Conservation (phyloP, 2,329 filamentous ascomycete species). For the Didymella arachidicola region DNA sequence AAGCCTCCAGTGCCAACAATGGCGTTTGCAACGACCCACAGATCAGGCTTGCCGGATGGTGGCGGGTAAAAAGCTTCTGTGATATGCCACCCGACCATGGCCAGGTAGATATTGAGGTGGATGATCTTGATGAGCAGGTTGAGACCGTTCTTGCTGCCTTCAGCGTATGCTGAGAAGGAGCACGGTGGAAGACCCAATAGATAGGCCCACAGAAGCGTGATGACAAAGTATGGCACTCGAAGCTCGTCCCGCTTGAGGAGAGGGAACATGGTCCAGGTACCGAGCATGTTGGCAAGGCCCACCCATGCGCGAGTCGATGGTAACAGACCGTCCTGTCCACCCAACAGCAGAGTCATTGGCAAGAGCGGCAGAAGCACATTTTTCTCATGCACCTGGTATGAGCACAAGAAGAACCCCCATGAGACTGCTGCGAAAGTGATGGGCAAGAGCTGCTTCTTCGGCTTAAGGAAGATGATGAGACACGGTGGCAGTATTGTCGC, state of each 20-base stretch:
- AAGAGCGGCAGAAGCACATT: constrained; percentile 90
- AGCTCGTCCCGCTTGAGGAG: constrained; percentile 86
- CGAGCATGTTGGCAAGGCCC: constrained; percentile 91
- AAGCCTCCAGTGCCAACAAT: constrained; percentile 87
- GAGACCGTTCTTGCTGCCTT: constrained; percentile 52
- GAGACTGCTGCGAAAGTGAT: constrained; percentile 82
- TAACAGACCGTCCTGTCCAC: constrained; percentile 77
- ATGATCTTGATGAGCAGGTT: constrained; percentile 70
- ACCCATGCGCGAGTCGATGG: constrained; percentile 86
- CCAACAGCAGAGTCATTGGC: constrained; percentile 89
- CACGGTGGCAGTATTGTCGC: constrained; percentile 81
- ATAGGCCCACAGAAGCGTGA: constrained; percentile 90
- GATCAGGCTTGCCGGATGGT: constrained; percentile 81
- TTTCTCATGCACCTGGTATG: constrained; percentile 98
- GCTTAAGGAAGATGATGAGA: constrained; percentile 77
- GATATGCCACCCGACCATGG: constrained; percentile 83
- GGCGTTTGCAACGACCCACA: constrained; percentile 94
- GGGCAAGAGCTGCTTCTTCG: constrained; percentile 78
- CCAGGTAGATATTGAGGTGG: constrained; percentile 77
- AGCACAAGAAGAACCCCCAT: constrained; percentile 98
- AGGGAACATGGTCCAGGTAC: constrained; percentile 92
- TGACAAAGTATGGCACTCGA: constrained; percentile 80
- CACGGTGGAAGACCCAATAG: constrained; percentile 85
- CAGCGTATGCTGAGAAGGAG: constrained; percentile 72
- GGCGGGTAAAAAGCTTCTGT: constrained; percentile 72